Conservation (phyloP, 768 basidiomycete genomes). For the Peribolospora baueri region DNA sequence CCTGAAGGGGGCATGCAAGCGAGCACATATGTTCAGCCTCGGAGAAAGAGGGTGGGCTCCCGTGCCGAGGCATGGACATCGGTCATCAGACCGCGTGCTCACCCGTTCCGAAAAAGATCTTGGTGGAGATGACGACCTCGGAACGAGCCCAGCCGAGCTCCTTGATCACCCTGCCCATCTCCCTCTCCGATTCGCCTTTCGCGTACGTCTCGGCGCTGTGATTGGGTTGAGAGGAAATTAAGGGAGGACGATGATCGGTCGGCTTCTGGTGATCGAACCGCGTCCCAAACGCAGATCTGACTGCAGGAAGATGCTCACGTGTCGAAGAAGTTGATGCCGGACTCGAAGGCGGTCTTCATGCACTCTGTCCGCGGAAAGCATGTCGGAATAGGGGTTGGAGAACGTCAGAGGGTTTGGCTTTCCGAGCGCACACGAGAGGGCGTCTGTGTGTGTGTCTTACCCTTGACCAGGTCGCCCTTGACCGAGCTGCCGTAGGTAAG, state of each 20-base stretch:
- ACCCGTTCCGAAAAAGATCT: slow-evolving; percentile 47
- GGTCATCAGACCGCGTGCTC: slow-evolving; percentile 13
- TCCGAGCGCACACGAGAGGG: too few species aligned
- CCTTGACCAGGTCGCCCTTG: slow-evolving; percentile 44
- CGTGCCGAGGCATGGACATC: neutral
- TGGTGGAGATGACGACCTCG: slow-evolving; percentile 56
- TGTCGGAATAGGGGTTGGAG: too few species aligned
- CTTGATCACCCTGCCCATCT: slow-evolving; percentile 60
- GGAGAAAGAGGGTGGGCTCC: neutral
- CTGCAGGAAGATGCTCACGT: slow-evolving; percentile 17
- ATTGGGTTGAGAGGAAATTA: neutral
- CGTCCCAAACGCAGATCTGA: neutral
- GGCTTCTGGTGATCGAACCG: neutral
- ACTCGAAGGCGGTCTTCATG: slow-evolving; percentile 49
- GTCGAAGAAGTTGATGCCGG: slow-evolving; percentile 44
- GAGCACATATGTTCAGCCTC: too few species aligned
- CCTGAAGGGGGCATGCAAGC: neutral
- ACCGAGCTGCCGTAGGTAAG: slow-evolving; percentile 9
- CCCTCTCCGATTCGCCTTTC: slow-evolving; percentile 40
- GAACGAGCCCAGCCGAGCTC: slow-evolving; percentile 41
- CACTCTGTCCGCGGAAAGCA: slow-evolving; percentile 25
- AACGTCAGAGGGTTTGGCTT: too few species aligned
- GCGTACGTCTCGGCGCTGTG: slow-evolving; percentile 18
- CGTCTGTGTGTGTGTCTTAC: slow-evolving; percentile 6
- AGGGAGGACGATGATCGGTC: neutral